Evolutionary conservation across 495 filamentous ascomycete genomes (phyloP).

Genomic region (Aspergillus biplanus): DNA sequence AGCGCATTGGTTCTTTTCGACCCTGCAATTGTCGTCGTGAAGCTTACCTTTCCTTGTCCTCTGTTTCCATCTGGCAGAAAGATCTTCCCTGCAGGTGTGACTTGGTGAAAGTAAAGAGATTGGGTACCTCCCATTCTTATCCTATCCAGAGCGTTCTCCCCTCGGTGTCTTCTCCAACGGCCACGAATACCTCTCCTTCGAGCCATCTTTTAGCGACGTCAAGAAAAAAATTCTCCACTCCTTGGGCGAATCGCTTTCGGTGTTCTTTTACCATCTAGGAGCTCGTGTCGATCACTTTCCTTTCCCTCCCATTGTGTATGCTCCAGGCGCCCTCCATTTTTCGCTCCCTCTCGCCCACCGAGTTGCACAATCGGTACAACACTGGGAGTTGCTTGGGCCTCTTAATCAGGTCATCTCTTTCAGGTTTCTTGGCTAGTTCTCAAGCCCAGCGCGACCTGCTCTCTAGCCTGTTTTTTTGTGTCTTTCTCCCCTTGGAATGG

Average conservation of each 20-base stretch:
- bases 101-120: conserved; percentile 23
- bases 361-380: background rate
- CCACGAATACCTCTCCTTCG: conserved; percentile 3
- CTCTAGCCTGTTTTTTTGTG: background rate
- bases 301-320: background rate
- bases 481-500: background rate
- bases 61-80: conserved; percentile 4
- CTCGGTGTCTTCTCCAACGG: background rate
- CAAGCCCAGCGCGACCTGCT: background rate
- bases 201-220: background rate
- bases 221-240: background rate
- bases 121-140: conserved; percentile 25
- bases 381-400: background rate
- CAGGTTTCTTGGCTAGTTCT: background rate
- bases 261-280: background rate
- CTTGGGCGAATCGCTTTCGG: background rate
- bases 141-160: background rate
- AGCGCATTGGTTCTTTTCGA: background rate
- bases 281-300: background rate
- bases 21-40: conserved; percentile 1
- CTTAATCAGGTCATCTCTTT: background rate
- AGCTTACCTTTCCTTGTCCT: background rate
- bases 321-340: background rate
- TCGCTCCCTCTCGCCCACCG: background rate
- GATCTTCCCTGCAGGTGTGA: conserved; percentile 27